These are phyloP conservation scores for Populus euphratica DNA, from an alignment of 345 rosid species.

Conservation along the genomic window DNA sequence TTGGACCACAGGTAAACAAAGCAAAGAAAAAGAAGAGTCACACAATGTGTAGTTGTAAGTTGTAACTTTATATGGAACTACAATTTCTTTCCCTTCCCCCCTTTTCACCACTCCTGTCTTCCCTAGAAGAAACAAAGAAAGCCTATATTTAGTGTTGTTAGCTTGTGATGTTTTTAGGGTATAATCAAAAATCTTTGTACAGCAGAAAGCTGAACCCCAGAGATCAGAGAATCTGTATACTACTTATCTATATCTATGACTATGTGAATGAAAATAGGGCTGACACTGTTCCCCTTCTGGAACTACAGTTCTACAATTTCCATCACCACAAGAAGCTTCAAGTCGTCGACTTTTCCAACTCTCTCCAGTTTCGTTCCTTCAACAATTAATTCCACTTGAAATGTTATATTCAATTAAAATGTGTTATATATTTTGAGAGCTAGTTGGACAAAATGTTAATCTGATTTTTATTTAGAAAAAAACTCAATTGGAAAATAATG, in stretches of 20 bases:
- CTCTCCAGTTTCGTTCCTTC: too few relatives aligned
- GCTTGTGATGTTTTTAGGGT: constrained; percentile 20
- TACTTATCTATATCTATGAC: neutral
- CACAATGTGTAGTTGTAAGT: constrained; percentile 33
- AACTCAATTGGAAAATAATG: too few relatives aligned
- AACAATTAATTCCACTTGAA: too few relatives aligned
- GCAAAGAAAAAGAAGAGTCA: neutral
- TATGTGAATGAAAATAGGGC: neutral
- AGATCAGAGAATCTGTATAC: neutral
- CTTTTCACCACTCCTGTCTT: constrained; percentile 18
- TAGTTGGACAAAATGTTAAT: too few relatives aligned
- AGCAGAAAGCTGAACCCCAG: constrained; percentile 16
- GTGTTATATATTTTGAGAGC: too few relatives aligned
- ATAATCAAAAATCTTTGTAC: constrained; percentile 27
- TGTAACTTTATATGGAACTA: constrained; percentile 30
- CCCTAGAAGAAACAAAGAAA: constrained; percentile 31
- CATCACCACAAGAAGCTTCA: neutral
- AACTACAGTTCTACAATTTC: neutral
- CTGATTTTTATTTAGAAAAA: too few relatives aligned
- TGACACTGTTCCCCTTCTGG: neutral
- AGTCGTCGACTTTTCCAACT: neutral
- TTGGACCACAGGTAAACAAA: constrained; percentile 43
- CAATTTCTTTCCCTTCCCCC: constrained; percentile 8
- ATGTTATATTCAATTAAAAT: too few relatives aligned
- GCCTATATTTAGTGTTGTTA: constrained; percentile 22